Evolutionary conservation across 176 grass and related monocot species (phyloP).

Genomic region (Carex cristatella): DNA sequence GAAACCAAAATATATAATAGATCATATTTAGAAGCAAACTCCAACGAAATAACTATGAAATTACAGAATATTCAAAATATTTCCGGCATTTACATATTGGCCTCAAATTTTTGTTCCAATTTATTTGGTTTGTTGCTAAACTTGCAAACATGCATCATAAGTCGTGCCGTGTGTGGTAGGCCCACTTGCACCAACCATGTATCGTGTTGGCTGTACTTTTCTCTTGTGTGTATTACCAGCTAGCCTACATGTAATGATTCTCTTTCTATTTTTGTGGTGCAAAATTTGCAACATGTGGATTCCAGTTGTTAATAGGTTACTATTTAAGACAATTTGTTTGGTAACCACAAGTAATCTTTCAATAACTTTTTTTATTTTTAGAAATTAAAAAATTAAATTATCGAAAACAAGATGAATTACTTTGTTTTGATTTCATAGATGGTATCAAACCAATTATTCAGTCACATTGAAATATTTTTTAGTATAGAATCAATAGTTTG

Average conservation of each 20-base stretch:
- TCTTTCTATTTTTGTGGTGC: not conserved
- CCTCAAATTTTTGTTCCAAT: conserved; percentile 5
- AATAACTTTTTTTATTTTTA: no score
- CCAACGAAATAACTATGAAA: not conserved
- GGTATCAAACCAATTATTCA: no score
- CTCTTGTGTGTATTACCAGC: conserved; percentile 1
- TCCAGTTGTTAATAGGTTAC: not conserved
- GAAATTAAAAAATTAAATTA: no score
- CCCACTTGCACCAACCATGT: conserved; percentile 18
- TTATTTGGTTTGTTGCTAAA: not conserved
- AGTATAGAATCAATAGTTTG: no score
- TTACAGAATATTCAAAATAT: not conserved
- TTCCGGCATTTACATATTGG: conserved; percentile 14
- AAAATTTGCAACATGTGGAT: not conserved
- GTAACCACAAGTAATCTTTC: not conserved
- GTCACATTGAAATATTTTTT: no score
- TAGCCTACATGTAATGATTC: conserved; percentile 1
- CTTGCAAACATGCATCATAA: not conserved
- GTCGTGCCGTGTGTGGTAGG: conserved; percentile 12
- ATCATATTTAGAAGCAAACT: not conserved
- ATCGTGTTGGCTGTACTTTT: not conserved
- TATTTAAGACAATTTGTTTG: not conserved
- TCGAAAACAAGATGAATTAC: no score
- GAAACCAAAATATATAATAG: not conserved
- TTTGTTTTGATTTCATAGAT: no score